phyloP scores from a whole-genome alignment of 805 yeast genomes.

The Barnettozyma pratensis region DNA sequence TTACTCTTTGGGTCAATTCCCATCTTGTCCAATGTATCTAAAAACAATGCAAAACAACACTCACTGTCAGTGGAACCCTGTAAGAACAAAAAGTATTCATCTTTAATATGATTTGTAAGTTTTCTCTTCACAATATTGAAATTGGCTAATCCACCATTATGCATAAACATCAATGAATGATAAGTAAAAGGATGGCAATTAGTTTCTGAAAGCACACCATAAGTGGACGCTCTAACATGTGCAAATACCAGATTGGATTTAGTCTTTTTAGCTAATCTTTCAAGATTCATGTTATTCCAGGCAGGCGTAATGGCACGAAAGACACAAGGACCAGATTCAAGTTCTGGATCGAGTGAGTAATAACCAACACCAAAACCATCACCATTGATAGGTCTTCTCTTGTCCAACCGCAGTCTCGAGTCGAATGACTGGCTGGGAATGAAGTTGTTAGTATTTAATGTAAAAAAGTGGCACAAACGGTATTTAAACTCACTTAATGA shows the following conservation, averaged over 20 bases:
- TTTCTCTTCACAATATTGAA: constrained; percentile 70
- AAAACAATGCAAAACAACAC: constrained; percentile 84
- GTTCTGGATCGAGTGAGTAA: constrained; percentile 57
- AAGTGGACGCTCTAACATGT: constrained; percentile 93
- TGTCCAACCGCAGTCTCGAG: constrained; percentile 79
- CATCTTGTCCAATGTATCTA: constrained; percentile 68
- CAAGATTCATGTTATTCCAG: constrained; percentile 92
- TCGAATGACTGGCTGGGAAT: constrained; percentile 72
- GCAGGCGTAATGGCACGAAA: constrained; percentile 97
- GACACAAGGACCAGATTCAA: constrained; percentile 77
- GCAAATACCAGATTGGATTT: constrained; percentile 82
- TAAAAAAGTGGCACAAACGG: neutral
- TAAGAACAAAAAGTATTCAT: constrained; percentile 70
- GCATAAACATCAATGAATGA: constrained; percentile 92
- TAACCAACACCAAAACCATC: constrained; percentile 99
- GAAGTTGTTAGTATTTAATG: neutral
- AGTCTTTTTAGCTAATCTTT: constrained; percentile 82
- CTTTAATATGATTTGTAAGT: constrained; percentile 67
- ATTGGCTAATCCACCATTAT: constrained; percentile 84
- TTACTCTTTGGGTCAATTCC: constrained; percentile 66
- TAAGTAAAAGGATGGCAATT: constrained; percentile 95
- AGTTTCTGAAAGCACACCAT: constrained; percentile 90
- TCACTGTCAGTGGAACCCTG: constrained; percentile 97
- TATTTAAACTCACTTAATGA: constrained; percentile 53
- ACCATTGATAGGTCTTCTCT: constrained; percentile 90